These are phyloP conservation scores for Maudiozyma turicensis DNA, from an alignment of 805 yeast species.

Conservation along the genomic window DNA sequence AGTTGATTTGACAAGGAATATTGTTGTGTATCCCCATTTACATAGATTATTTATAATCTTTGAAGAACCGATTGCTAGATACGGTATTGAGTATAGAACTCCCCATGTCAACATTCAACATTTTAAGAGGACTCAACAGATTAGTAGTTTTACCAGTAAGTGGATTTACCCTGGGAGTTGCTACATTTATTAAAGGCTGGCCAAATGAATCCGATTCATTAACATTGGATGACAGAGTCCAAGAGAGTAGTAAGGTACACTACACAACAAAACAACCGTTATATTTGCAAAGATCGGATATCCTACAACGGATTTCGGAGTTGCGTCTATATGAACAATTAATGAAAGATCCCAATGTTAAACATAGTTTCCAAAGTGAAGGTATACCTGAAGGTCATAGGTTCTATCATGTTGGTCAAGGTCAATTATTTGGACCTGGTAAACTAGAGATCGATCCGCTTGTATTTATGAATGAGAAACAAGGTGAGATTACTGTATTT, in stretches of 20 bases:
- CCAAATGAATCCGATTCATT: slow-evolving; percentile 19
- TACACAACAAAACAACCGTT: slow-evolving; percentile 6
- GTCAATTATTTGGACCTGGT: slow-evolving; percentile 58
- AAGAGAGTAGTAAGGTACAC: slow-evolving; percentile 1
- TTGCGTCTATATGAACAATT: slow-evolving; percentile 15
- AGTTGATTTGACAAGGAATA: no score
- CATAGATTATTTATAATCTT: neutral
- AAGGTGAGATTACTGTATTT: slow-evolving; percentile 50
- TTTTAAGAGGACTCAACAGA: slow-evolving; percentile 7
- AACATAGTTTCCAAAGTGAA: slow-evolving; percentile 31
- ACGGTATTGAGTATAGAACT: neutral
- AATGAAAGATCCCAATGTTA: slow-evolving; percentile 9
- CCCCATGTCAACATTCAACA: neutral
- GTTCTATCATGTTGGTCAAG: slow-evolving; percentile 58
- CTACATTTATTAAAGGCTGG: slow-evolving; percentile 26
- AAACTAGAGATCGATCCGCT: slow-evolving; percentile 71
- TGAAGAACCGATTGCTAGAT: no score
- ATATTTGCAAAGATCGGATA: slow-evolving; percentile 18
- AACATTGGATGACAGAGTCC: slow-evolving; percentile 9
- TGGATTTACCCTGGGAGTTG: slow-evolving; percentile 25
- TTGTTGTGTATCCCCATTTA: no score
- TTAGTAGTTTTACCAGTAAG: slow-evolving; percentile 20
- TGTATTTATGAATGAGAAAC: slow-evolving; percentile 41
- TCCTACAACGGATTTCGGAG: slow-evolving; percentile 19
- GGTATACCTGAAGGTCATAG: slow-evolving; percentile 51